Evolutionary conservation across 257 asterid genomes (phyloP), one percentile per base, ranked within the genome.

Genomic region (Fraxinus anomala): DNA sequence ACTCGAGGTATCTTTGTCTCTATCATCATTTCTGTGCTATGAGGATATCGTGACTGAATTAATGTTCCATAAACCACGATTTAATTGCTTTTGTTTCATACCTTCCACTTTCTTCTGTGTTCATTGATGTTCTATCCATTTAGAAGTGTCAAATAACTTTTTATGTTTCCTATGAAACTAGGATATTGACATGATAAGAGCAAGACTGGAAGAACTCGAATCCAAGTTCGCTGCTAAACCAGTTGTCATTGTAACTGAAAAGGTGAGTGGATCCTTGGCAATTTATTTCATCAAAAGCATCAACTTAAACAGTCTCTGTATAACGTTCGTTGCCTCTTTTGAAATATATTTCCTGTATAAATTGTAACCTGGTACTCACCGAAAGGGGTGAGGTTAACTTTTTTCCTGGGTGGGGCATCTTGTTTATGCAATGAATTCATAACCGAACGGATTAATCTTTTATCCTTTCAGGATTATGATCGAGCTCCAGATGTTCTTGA

Each of bases 221-320:
- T 81, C 85, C 42, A 82, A 86, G 82, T 93, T 82, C 79, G 79
- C 71, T 70, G 68, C 77, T 54, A 84, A 81, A 81, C 97, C 99
- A 19, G 51, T 90, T 51, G 88, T 89, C 78, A 90, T 93, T 72
- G 80, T 87, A 70, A 95, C 99, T 47, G 99, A 95, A 86, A 95
- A 95, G 97, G 98, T 95, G 66, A 80, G 86, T 49, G 6, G 75
- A 73, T 56, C 68, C 73, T 66, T 12, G 76, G 67, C 67, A 65
- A 39, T 73, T 13, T 31, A 30, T 33, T 54, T 44, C 24, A 4
- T 5, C n/a, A 69, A 39, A 80, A 30, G 36, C 80, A 6, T 39
- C 49, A 72, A 37, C 0, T 28, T 40, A 40, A 33, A 47, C 37
- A 2, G 11, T 37, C 6, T 37, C 54, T 34, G 0, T 44, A 11